Base-by-base conservation (phyloP, 495 filamentous ascomycete species). In the Penicillium malachiteum region DNA sequence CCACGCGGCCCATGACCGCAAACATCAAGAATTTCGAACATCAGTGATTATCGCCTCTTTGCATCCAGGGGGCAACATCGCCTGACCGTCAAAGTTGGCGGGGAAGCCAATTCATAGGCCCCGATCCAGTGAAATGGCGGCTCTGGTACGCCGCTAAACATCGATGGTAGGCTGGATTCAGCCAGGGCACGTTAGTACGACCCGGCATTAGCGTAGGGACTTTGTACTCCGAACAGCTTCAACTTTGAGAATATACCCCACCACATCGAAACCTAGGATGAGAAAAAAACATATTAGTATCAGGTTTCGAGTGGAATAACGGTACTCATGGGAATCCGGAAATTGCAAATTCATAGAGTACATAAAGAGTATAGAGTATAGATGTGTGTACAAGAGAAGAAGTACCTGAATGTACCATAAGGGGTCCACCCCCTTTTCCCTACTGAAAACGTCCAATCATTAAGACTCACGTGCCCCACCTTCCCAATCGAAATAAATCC, bases 371-470 rank as follows among this genome's bases (percentile, higher is more conserved):
- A 9, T 37, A 13, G 2, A 37, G 34, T 1, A 9, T 34, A 6
- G 11, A 34, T 6, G 6, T 4, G 34, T 21, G n/a, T 32, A 18
- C 33, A n/a, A 32, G 6, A n/a, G 30, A 26, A 32, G 34, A 31
- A 17, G 48, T 51, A 32, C 26, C 40, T 16, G 17, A 37, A 26
- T 26, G 21, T 35, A 41, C 33, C 13, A 14, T 33, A 48, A 17
- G 33, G 38, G 48, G 34, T 47, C 48, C 51, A 49, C 54, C 63
- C 61, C 64, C 64, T 60, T 67, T 67, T 69, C 37, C 34, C 21
- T 26, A 50, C 67, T 62, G 67, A 64, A 70, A 70, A 65, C 67
- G 65, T 50, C 60, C 56, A 65, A 67, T 69, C 61, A 66, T 32
- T 39, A 48, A 54, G 51, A 48, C 53, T 64, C 67, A 66, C 67